Base-by-base conservation (phyloP, 495 filamentous ascomycete species). In the Podospora fimiseda region DNA sequence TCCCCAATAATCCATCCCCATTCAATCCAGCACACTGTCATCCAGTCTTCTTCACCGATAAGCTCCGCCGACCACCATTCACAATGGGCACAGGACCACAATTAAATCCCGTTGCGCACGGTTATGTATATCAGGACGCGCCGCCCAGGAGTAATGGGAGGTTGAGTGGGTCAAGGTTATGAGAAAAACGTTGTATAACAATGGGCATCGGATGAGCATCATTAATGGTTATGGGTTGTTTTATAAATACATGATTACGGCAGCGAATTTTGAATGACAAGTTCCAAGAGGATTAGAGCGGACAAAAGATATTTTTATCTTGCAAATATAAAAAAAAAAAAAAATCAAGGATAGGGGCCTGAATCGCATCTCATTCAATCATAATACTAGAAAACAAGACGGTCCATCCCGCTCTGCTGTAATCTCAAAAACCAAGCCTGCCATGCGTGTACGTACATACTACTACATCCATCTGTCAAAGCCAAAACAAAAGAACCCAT, bases 31-130 rank as follows among this genome's bases (percentile, higher is more conserved):
- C 78, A 1, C 68, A 65, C 33, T 59, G 74, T 20, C 80, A 84
- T 52, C 81, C 80, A 4, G 79, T 80, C 5, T 82, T 83, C 64
- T 83, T 83, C 63, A 81, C 78, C 13, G 66, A 76, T 13, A 72
- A 73, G 43, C 57, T 82, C 43, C 74, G 73, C 48, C 71, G 67
- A 39, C 63, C 73, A 3, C 63, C 72, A 1, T 50, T 61, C 7
- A 52, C 61, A 2, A 48, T 64, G 2, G 33, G 55, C 3, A 42
- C 62, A 2, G 63, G 60, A 1, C 52, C 59, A 3, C 54, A 66
- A 13, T 52, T 52, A 1, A 77, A 57, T 50, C 79, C 78, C 5
- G 75, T 80, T 2, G 77, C 73, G 16, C 62, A 72, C 33, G 79
- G 80, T n/a, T 83, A 82, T 59, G 69, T 71, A 22, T 79, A 73